A percentile compares a stretch with the other conserved stretches of the same genome.
Evolutionary conservation across 2,329 filamentous ascomycete genomes (phyloP).

Genomic region (Verticillium zaregamsianum): DNA sequence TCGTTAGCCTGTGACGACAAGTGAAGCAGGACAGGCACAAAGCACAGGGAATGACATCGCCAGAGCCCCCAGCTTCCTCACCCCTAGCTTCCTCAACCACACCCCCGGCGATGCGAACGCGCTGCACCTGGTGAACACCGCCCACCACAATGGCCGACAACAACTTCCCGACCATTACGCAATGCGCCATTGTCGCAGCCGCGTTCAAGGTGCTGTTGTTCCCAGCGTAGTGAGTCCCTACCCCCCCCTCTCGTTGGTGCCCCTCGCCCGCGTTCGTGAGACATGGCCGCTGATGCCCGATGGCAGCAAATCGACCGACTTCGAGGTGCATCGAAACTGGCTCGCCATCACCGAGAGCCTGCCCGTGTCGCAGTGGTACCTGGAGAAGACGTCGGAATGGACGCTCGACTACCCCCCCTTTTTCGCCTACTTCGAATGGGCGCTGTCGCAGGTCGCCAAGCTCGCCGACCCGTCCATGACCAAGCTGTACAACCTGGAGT

Average conservation of each 20-base stretch:
- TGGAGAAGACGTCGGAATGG: conserved; percentile 98
- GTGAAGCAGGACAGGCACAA: not conserved
- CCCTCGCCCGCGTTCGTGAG: not conserved
- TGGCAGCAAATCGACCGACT: conserved; percentile 92
- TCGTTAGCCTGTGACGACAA: not conserved
- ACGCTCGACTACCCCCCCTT: conserved; percentile 98
- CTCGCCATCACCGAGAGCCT: conserved; percentile 91
- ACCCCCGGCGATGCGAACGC: conserved; percentile 11
- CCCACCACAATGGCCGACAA: conserved; percentile 63
- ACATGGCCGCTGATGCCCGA: conserved; percentile 11
- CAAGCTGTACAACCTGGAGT: conserved; percentile 71
- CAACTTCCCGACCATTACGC: conserved; percentile 78
- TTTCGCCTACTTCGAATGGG: conserved; percentile 96
- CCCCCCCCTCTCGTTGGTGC: not conserved
- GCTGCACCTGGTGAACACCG: not conserved
- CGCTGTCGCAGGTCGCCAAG: conserved; percentile 74
- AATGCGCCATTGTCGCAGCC: conserved; percentile 81
- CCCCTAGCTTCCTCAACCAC: not conserved
- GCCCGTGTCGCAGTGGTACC: conserved; percentile 88
- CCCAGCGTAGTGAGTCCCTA: conserved; percentile 76
- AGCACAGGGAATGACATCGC: not conserved
- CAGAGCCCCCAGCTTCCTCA: not conserved
- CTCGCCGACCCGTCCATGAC: conserved; percentile 80
- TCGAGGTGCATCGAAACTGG: conserved; percentile 99
- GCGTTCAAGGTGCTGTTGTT: conserved; percentile 90